Conservation (phyloP, 2,329 filamentous ascomycete species). For the Aspergillus sp. region DNA sequence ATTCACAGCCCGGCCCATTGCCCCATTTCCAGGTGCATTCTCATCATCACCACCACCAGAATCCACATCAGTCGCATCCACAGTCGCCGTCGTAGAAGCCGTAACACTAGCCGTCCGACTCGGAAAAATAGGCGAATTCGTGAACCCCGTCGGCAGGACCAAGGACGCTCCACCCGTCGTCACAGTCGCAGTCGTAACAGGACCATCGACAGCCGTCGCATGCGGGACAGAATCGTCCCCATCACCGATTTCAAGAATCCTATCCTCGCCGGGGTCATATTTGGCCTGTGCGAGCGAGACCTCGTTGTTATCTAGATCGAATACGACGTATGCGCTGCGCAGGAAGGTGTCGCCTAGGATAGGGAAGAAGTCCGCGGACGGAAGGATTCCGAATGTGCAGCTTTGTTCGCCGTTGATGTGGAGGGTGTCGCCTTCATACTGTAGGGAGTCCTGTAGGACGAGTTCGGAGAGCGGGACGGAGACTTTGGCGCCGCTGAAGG, state of each 20-base stretch:
- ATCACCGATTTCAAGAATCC: conserved; percentile 54
- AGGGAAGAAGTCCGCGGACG: conserved; percentile 55
- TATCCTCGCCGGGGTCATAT: conserved; percentile 54
- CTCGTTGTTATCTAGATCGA: conserved; percentile 70
- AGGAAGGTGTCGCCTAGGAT: conserved; percentile 75
- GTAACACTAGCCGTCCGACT: background rate
- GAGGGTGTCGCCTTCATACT: background rate
- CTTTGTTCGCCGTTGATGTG: conserved; percentile 39
- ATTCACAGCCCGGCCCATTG: background rate
- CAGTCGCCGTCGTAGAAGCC: background rate
- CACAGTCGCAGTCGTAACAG: background rate
- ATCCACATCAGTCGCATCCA: background rate
- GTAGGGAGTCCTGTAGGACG: conserved; percentile 56
- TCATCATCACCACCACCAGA: background rate
- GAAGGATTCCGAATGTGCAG: conserved; percentile 68
- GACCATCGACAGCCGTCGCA: conserved; percentile 36
- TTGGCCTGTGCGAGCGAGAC: conserved; percentile 69
- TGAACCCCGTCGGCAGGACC: background rate
- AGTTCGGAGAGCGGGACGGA: conserved; percentile 58
- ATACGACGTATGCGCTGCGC: conserved; percentile 72
- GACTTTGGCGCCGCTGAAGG: conserved; percentile 55
- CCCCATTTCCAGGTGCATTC: background rate
- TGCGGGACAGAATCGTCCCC: conserved; percentile 50
- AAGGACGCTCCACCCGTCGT: background rate
- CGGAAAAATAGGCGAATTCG: conserved; percentile 8